Evolutionary conservation across 192 early-diverging fungal genomes (phyloP).

Genomic region (Rhizophagus clarus): DNA sequence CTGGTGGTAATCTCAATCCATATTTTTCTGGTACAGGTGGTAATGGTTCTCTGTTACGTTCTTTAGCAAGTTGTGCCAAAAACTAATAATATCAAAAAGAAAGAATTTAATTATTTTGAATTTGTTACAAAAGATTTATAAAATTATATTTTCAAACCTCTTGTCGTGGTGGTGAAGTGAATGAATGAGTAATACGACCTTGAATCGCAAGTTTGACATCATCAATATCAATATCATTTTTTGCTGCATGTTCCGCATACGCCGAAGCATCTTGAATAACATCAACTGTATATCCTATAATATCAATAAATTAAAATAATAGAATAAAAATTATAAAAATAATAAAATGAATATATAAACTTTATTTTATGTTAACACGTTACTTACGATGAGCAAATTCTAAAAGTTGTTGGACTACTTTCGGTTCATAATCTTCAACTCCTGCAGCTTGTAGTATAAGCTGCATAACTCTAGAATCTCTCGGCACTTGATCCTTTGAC

Average conservation of each 20-base stretch:
- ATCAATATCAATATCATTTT: slow-evolving; percentile 73
- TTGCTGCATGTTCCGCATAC: slow-evolving; percentile 90
- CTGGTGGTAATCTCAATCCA: slow-evolving; percentile 75
- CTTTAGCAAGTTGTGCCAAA: slow-evolving; percentile 71
- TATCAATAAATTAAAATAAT: not conserved
- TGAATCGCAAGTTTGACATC: slow-evolving; percentile 93
- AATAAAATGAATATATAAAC: not conserved
- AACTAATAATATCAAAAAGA: slow-evolving; percentile 50
- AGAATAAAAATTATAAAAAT: not conserved
- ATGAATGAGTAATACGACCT: slow-evolving; percentile 87
- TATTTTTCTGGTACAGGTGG: slow-evolving; percentile 80
- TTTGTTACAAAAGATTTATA: not conserved
- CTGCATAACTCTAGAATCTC: slow-evolving; percentile 73
- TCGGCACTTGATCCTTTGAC: slow-evolving; percentile 24
- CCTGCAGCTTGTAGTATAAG: slow-evolving; percentile 83
- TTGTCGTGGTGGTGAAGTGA: slow-evolving; percentile 85
- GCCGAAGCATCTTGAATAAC: slow-evolving; percentile 89
- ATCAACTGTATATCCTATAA: slow-evolving; percentile 81
- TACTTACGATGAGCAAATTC: slow-evolving; percentile 86
- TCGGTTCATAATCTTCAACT: slow-evolving; percentile 87
- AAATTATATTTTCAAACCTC: slow-evolving; percentile 58
- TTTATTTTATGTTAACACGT: not conserved
- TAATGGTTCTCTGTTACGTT: slow-evolving; percentile 75
- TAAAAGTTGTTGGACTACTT: slow-evolving; percentile 87
- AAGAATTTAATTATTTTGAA: not conserved